phyloP scores from a whole-genome alignment of 2,329 filamentous ascomycete genomes.

The Acephala macrosclerotiorum region DNA sequence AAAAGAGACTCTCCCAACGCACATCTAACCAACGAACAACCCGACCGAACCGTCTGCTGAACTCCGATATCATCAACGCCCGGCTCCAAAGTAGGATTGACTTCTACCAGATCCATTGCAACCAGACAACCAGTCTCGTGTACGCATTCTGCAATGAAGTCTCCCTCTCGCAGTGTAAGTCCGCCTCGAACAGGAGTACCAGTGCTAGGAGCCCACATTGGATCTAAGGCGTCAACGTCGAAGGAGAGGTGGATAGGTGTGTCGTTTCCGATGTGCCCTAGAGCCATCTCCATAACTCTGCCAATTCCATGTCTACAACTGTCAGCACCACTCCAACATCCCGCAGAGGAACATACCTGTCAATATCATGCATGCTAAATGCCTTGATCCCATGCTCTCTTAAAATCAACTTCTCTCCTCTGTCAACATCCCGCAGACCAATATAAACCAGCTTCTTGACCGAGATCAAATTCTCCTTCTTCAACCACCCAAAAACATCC shows the following conservation, averaged over 20 bases:
- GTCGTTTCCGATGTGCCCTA: slow-evolving; percentile 92
- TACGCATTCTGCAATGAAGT: slow-evolving; percentile 92
- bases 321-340: slow-evolving; percentile 19
- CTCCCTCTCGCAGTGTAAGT: slow-evolving; percentile 90
- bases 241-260: slow-evolving; percentile 98
- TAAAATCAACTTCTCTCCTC: slow-evolving; percentile 92
- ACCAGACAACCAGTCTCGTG: slow-evolving; percentile 81
- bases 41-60: slow-evolving; percentile 86
- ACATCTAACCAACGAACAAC: slow-evolving; percentile 89
- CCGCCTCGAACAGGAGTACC: slow-evolving; percentile 95
- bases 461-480: slow-evolving; percentile 73
- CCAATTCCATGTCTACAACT: slow-evolving; percentile 84
- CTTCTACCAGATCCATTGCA: slow-evolving; percentile 83
- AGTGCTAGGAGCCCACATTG: slow-evolving; percentile 94
- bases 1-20: slow-evolving; percentile 91
- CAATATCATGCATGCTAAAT: slow-evolving; percentile 98
- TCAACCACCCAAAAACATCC: slow-evolving; percentile 90
- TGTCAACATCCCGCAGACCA: slow-evolving; percentile 89
- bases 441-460: slow-evolving; percentile 95
- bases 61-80: slow-evolving; percentile 66
- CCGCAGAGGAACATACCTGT: slow-evolving; percentile 64
- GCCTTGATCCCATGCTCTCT: slow-evolving; percentile 90
- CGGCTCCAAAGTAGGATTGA: slow-evolving; percentile 75
- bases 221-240: slow-evolving; percentile 95
- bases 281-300: slow-evolving; percentile 96